A percentile compares a stretch with the other conserved stretches of the same genome.
Evolutionary conservation across 208 protist species (phyloP).

Genomic region (Leishmania amazonensis): DNA sequence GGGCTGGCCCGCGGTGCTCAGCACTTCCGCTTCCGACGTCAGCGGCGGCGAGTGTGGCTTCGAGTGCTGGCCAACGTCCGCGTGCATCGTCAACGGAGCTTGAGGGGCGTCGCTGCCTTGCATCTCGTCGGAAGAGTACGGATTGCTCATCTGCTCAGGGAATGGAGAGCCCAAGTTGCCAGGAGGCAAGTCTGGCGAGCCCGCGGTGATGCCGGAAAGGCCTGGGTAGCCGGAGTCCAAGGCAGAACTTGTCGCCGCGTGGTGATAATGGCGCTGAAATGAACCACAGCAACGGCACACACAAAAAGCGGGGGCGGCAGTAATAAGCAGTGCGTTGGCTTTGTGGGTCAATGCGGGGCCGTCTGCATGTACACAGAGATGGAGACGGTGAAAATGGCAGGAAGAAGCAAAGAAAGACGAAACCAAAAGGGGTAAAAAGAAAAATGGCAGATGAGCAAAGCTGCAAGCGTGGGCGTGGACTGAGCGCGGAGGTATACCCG

Average conservation of each 20-base stretch:
- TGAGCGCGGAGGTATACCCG: not conserved
- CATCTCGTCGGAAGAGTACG: not conserved
- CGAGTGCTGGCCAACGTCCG: not conserved
- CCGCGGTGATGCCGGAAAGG: constrained; percentile 11
- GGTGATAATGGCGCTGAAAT: not conserved
- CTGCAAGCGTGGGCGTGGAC: not conserved
- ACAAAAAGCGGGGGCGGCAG: not conserved
- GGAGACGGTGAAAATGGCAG: not conserved
- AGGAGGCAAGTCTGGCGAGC: constrained; percentile 18
- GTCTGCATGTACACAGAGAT: not conserved
- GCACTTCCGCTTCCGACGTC: not conserved
- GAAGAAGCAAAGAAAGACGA: not conserved
- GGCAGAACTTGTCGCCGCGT: not conserved
- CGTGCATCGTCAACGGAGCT: not conserved
- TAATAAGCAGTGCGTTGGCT: not conserved
- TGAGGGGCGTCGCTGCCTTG: constrained; percentile 4
- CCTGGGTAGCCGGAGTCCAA: constrained; percentile 21
- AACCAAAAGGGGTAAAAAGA: not conserved
- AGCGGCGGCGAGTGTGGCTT: constrained; percentile 5
- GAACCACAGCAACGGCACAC: not conserved
- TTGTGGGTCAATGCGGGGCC: not conserved
- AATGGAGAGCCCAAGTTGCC: constrained; percentile 14
- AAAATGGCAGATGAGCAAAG: not conserved
- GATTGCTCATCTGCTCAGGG: not conserved
- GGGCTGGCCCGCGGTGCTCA: not conserved